Percentiles rank a stretch among this genome's conserved stretches.
phyloP scores from a whole-genome alignment of 1,284 basidiomycete genomes.

The Irpex sp. region DNA sequence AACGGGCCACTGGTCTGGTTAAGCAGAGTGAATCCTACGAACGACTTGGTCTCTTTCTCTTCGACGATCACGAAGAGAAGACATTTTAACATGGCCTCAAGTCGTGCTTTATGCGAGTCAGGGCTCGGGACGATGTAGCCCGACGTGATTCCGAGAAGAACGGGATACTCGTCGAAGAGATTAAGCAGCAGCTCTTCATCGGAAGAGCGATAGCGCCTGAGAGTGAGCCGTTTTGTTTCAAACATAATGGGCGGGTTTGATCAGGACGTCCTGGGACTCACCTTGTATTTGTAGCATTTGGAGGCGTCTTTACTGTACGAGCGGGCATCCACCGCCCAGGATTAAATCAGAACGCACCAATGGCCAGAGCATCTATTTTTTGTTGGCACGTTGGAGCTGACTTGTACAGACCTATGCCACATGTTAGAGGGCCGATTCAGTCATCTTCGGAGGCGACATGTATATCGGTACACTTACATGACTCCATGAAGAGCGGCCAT shows the following conservation, averaged over 20 bases:
- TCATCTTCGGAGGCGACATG: no score
- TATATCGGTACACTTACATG: no score
- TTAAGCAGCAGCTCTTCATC: not conserved
- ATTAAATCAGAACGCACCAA: no score
- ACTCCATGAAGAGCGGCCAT: no score
- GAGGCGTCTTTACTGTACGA: no score
- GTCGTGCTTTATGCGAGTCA: not conserved
- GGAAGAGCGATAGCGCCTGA: not conserved
- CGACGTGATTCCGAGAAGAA: not conserved
- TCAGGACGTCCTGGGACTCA: no score
- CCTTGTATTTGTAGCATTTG: no score
- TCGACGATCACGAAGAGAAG: not conserved
- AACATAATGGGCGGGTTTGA: not conserved
- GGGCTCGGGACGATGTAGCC: not conserved
- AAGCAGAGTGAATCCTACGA: not conserved
- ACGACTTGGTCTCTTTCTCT: not conserved
- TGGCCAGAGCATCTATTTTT: no score
- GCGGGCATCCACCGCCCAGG: no score
- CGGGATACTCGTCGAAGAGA: not conserved
- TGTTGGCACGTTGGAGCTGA: no score
- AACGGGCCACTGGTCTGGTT: not conserved
- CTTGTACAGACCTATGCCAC: no score
- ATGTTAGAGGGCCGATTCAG: no score
- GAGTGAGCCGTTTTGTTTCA: not conserved
- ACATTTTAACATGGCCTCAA: not conserved